These are phyloP conservation scores for Candida mesenterica DNA, from an alignment of 1,139 yeast species.

Conservation along the genomic window DNA sequence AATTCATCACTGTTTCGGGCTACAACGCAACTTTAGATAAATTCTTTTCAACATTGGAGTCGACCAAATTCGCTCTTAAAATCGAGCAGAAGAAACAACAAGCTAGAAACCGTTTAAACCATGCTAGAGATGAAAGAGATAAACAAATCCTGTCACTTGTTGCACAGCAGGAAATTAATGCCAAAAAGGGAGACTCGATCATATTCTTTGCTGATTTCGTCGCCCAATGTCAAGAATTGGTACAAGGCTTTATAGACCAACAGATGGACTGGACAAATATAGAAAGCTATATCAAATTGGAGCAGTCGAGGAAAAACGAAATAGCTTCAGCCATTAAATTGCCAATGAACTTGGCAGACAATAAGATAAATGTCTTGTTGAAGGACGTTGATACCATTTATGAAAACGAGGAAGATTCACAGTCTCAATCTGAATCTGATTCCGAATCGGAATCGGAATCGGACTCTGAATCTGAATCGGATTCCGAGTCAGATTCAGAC, in stretches of 20 bases:
- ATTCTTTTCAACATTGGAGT: conserved; percentile 82
- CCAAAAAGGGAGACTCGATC: conserved; percentile 69
- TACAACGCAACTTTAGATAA: conserved; percentile 80
- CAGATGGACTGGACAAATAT: conserved; percentile 96
- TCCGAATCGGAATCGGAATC: conserved; percentile 29
- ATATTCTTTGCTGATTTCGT: conserved; percentile 69
- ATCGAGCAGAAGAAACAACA: conserved; percentile 74
- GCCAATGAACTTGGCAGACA: conserved; percentile 71
- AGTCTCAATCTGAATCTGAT: conserved; percentile 22
- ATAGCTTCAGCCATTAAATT: conserved; percentile 62
- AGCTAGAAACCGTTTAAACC: conserved; percentile 71
- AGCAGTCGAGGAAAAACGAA: conserved; percentile 62
- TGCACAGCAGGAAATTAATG: conserved; percentile 63
- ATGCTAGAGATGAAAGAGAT: conserved; percentile 72
- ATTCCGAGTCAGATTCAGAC: conserved; percentile 32
- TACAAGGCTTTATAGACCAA: conserved; percentile 66
- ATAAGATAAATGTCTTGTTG: conserved; percentile 61
- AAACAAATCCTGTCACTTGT: conserved; percentile 68
- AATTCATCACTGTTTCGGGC: conserved; percentile 47
- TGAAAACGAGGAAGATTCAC: conserved; percentile 20
- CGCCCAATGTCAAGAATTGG: conserved; percentile 67
- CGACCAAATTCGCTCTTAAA: conserved; percentile 69
- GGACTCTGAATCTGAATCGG: conserved; percentile 29
- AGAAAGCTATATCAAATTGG: conserved; percentile 69
- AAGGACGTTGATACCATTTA: conserved; percentile 44